These are phyloP conservation scores for Musa acuminata DNA, from an alignment of 176 grass and related monocot genomes.

Conservation along the genomic window DNA sequence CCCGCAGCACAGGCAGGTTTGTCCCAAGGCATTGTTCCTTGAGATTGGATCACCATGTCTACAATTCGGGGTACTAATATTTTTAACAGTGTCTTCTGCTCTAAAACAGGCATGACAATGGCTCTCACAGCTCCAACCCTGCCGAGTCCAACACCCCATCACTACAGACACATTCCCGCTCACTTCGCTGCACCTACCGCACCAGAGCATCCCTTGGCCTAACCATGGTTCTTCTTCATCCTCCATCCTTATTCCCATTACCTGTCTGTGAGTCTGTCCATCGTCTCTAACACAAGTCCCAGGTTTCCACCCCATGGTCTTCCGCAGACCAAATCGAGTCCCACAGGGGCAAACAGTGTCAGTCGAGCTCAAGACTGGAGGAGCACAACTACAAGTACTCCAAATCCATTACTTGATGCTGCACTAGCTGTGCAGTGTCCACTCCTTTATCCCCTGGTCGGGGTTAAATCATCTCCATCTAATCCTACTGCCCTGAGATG, in stretches of 20 bases:
- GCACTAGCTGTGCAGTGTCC: neutral
- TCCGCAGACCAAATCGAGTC: neutral
- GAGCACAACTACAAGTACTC: neutral
- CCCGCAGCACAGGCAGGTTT: conserved; percentile 8
- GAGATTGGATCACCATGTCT: neutral
- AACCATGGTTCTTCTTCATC: conserved; percentile 13
- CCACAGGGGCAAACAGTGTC: neutral
- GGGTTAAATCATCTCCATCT: neutral
- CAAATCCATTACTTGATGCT: neutral
- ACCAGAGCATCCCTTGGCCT: conserved; percentile 18
- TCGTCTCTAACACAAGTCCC: neutral
- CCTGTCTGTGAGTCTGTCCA: neutral
- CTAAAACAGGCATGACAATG: conserved; percentile 18
- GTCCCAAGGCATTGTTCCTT: neutral
- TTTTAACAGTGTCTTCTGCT: conserved; percentile 6
- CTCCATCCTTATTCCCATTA: neutral
- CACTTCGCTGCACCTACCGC: conserved; percentile 3
- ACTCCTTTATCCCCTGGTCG: neutral
- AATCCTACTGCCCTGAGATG: neutral
- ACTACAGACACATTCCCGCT: conserved; percentile 19
- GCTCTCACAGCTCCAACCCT: conserved; percentile 13
- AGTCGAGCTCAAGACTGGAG: neutral
- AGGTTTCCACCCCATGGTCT: neutral
- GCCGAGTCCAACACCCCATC: conserved; percentile 15
- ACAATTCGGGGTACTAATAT: neutral